Evolutionary conservation across 2,329 filamentous ascomycete genomes (phyloP).

Genomic region (Talaromyces marneffei): DNA sequence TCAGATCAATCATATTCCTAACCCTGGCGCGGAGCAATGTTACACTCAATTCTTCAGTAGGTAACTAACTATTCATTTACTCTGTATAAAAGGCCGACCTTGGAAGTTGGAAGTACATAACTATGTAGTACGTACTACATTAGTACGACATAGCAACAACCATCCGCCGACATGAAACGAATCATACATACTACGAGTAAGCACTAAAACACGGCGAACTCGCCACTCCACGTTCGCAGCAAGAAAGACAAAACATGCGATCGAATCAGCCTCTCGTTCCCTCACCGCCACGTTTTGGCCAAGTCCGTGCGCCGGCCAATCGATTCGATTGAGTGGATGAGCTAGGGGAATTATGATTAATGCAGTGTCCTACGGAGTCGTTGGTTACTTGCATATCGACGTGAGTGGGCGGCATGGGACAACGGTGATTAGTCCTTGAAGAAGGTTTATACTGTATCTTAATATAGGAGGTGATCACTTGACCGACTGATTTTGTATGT

Average conservation of each 20-base stretch:
- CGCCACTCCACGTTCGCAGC: background rate
- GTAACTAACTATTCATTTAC: background rate
- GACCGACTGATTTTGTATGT: background rate
- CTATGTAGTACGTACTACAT: too few species aligned
- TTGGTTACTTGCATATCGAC: background rate
- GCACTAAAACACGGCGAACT: background rate
- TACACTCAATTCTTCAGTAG: background rate
- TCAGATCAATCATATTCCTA: background rate
- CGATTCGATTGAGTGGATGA: background rate
- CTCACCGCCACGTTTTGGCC: slow-evolving; percentile 4
- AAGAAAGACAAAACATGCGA: background rate
- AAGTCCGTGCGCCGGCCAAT: background rate
- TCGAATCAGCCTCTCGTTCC: background rate
- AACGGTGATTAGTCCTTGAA: background rate
- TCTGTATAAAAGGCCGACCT: background rate
- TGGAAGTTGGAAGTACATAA: background rate
- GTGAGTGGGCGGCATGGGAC: background rate
- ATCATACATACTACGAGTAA: too few species aligned
- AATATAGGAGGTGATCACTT: background rate
- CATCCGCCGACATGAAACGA: background rate
- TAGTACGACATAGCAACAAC: too few species aligned
- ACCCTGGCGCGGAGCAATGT: background rate
- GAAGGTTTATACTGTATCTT: background rate
- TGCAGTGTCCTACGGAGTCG: too few species aligned
- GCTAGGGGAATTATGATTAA: background rate